These are phyloP conservation scores for Casuarina glauca DNA, from an alignment of 306 rosid genomes.

Conservation along the genomic window DNA sequence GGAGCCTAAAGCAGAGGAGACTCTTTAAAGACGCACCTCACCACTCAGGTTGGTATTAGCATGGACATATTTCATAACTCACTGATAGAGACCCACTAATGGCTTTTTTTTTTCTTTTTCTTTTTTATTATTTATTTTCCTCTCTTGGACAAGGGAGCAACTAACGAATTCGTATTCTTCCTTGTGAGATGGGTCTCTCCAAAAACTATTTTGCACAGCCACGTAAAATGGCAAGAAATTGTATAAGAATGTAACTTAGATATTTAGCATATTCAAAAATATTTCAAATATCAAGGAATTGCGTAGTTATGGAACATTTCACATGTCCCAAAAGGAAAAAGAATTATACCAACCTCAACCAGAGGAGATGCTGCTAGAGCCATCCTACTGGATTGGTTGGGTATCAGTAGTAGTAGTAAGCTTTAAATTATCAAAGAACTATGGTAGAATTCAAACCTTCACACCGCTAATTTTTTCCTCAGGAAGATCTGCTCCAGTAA, in stretches of 20 bases:
- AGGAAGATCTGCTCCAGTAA: slow-evolving; percentile 41
- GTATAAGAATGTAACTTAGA: not conserved
- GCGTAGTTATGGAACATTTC: not conserved
- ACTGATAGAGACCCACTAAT: no score
- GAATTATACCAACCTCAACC: not conserved
- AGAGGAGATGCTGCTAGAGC: slow-evolving; percentile 20
- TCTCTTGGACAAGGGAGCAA: not conserved
- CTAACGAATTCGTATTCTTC: not conserved
- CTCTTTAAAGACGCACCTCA: no score
- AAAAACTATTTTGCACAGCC: not conserved
- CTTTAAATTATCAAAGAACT: slow-evolving; percentile 3
- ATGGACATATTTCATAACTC: no score
- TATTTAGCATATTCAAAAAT: not conserved
- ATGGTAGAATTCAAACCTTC: slow-evolving; percentile 57
- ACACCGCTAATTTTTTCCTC: slow-evolving; percentile 47
- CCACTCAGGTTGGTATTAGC: no score
- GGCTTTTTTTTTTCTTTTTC: no score
- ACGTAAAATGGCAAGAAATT: not conserved
- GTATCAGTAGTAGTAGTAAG: slow-evolving; percentile 8
- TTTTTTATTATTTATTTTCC: no score
- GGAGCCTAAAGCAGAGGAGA: no score
- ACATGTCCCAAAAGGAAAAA: not conserved
- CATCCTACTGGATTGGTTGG: slow-evolving; percentile 8
- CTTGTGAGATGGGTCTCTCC: not conserved
- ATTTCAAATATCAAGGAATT: not conserved